Conservation (phyloP, 495 filamentous ascomycete genomes). For the Bacidia gigantensis region DNA sequence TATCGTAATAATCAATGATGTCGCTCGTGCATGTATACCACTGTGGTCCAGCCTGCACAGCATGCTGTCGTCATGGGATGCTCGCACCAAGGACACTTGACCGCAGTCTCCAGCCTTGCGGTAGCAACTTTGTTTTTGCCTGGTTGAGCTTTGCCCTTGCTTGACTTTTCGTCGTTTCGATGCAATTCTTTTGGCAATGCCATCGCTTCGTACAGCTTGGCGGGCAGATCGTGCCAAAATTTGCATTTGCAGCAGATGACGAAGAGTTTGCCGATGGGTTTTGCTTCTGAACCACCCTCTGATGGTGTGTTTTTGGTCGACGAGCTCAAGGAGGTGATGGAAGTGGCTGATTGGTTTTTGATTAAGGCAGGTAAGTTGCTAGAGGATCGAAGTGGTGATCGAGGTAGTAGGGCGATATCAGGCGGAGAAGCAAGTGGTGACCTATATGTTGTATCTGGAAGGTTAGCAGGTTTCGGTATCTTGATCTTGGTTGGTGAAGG, state of each 20-base stretch:
- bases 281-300: slow-evolving; percentile 20
- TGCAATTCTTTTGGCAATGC: slow-evolving; percentile 44
- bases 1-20: slow-evolving; percentile 36
- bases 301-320: slow-evolving; percentile 3
- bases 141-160: background rate
- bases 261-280: slow-evolving; percentile 57
- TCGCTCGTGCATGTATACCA: slow-evolving; percentile 54
- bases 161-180: slow-evolving; percentile 19
- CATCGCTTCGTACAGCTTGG: slow-evolving; percentile 60
- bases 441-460: slow-evolving; percentile 7
- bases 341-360: slow-evolving; percentile 7
- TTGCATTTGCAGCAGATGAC: slow-evolving; percentile 72
- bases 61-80: slow-evolving; percentile 61
- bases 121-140: slow-evolving; percentile 1
- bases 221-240: slow-evolving; percentile 71
- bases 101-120: slow-evolving; percentile 30
- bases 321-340: slow-evolving; percentile 4
- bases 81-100: slow-evolving; percentile 64
- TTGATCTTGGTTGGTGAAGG: slow-evolving; percentile 3
- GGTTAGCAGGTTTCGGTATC: slow-evolving; percentile 6
- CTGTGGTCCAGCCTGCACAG: slow-evolving; percentile 59
- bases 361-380: slow-evolving; percentile 6
- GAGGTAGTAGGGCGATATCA: slow-evolving; percentile 12
- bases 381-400: slow-evolving; percentile 12
- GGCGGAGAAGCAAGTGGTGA: slow-evolving; percentile 6